Conservation (phyloP, 179 eudicot genomes). For the Corrigiola litoralis region DNA sequence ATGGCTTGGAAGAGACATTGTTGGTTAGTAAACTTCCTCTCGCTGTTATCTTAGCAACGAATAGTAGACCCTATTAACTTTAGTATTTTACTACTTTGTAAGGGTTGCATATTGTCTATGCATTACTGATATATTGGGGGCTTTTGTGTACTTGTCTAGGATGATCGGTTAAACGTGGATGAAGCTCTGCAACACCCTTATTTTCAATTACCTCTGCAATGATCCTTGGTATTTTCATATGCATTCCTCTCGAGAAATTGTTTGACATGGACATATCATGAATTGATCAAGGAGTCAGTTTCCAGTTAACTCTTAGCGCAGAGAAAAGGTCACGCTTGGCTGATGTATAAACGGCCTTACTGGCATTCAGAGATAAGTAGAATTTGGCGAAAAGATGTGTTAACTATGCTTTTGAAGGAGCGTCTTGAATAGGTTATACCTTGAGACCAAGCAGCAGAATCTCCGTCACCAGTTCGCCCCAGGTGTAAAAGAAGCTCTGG, state of each 20-base stretch:
- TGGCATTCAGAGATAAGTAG: neutral
- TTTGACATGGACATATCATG: neutral
- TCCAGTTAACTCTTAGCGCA: neutral
- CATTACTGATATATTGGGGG: neutral
- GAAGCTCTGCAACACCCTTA: slow-evolving; percentile 88
- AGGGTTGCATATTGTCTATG: neutral
- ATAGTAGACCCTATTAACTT: no score
- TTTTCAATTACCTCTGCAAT: slow-evolving; percentile 33
- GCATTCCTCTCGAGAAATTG: slow-evolving; percentile 3
- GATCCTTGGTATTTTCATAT: neutral
- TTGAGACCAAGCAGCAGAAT: neutral
- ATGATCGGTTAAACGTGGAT: slow-evolving; percentile 75
- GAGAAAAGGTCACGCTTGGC: no score
- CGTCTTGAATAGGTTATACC: neutral
- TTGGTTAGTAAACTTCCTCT: no score
- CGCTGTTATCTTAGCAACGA: no score
- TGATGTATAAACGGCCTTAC: neutral
- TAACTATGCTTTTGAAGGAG: neutral
- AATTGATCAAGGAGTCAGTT: no score
- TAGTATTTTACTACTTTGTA: neutral
- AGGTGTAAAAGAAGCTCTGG: neutral
- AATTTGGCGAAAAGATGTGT: neutral
- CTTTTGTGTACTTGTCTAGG: slow-evolving; percentile 39
- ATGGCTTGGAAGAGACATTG: no score
- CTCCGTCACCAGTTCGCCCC: neutral